Conservation (phyloP, 2,329 filamentous ascomycete genomes). For the Periconia sp. region DNA sequence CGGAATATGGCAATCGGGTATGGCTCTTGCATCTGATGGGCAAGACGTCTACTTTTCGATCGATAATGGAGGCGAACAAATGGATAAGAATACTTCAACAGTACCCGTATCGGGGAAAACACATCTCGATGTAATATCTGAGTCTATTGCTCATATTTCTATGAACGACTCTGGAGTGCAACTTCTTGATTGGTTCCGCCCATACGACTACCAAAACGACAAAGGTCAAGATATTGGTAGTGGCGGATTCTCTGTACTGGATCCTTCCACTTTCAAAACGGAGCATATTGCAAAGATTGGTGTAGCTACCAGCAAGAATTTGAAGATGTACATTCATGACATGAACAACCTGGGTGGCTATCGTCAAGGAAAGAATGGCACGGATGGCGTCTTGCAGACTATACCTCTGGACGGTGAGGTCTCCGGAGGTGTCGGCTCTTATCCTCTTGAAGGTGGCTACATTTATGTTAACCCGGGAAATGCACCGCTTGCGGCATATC, state of each 20-base stretch:
- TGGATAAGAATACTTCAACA: constrained; percentile 6
- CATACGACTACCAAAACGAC: constrained; percentile 14
- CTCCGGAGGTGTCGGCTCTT: constrained; percentile 28
- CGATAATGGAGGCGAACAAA: constrained; percentile 16
- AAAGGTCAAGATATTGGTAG: constrained; percentile 22
- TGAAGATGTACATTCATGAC: constrained; percentile 30
- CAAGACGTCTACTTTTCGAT: constrained; percentile 23
- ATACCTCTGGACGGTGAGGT: constrained; percentile 25
- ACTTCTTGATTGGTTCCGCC: constrained; percentile 23
- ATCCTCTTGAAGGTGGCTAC: constrained; percentile 34
- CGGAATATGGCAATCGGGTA: constrained; percentile 24
- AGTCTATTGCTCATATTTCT: constrained; percentile 14
- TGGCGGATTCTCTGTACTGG: constrained; percentile 22
- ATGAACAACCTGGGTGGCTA: constrained; percentile 32
- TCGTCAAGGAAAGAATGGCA: constrained; percentile 21
- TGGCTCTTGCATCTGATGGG: constrained; percentile 24
- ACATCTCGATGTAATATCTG: constrained; percentile 14
- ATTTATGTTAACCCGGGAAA: constrained; percentile 38
- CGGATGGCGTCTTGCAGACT: constrained; percentile 28
- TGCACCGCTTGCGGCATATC: constrained; percentile 35
- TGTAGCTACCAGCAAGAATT: constrained; percentile 37
- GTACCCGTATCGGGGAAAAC: constrained; percentile 8
- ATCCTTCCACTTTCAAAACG: constrained; percentile 21
- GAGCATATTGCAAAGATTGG: constrained; percentile 27
- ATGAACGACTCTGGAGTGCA: constrained; percentile 17